Evolutionary conservation across 441 rosid species (phyloP).

Genomic region (Populus hybrid): DNA sequence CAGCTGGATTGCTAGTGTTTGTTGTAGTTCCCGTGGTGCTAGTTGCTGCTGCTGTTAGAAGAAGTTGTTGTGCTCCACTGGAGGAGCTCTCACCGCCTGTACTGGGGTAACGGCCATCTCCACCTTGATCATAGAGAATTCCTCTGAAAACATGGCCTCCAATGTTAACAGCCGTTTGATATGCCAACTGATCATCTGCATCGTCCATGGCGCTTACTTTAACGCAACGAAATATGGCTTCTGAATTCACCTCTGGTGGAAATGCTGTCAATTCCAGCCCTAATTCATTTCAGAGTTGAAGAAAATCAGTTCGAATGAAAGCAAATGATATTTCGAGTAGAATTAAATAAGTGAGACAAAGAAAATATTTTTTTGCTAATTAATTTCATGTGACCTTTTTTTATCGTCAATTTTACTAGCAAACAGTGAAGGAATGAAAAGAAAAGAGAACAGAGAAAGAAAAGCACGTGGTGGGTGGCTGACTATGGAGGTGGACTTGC

Average conservation of each 20-base stretch:
- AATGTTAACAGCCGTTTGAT: slow-evolving; percentile 83
- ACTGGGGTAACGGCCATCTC: slow-evolving; percentile 40
- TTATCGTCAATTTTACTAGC: slow-evolving; percentile 51
- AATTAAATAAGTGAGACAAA: neutral
- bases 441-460: slow-evolving; percentile 26
- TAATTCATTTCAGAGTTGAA: slow-evolving; percentile 26
- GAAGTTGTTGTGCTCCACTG: slow-evolving; percentile 42
- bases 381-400: slow-evolving; percentile 16
- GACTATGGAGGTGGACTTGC: slow-evolving; percentile 43
- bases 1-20: slow-evolving; percentile 22
- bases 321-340: neutral
- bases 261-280: slow-evolving; percentile 73
- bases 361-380: neutral
- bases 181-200: slow-evolving; percentile 67
- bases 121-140: slow-evolving; percentile 81
- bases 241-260: slow-evolving; percentile 71
- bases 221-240: slow-evolving; percentile 76
- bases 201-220: slow-evolving; percentile 66
- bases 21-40: slow-evolving; percentile 29
- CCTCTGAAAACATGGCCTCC: slow-evolving; percentile 93
- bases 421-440: slow-evolving; percentile 44
- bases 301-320: slow-evolving; percentile 8
- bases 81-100: slow-evolving; percentile 33
- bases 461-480: slow-evolving; percentile 32
- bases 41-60: slow-evolving; percentile 34